A percentile compares a stretch with the other conserved stretches of the same genome.
These are phyloP conservation scores for Obelidium mucronatum DNA, from an alignment of 192 early-diverging fungal species.

Conservation along the genomic window DNA sequence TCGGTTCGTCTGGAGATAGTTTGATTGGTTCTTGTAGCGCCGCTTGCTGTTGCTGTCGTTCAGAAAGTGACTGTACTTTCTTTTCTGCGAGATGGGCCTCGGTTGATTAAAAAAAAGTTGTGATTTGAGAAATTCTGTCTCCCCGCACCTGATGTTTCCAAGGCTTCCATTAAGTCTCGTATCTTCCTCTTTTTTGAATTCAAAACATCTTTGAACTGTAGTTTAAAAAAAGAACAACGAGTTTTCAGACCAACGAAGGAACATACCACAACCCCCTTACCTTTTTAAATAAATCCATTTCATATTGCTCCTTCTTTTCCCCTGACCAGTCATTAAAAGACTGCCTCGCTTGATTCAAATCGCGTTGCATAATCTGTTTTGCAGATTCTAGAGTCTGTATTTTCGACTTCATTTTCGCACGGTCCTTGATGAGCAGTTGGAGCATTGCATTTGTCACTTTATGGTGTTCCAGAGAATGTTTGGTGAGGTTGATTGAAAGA, in stretches of 20 bases:
- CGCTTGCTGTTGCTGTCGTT: neutral
- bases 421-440: neutral
- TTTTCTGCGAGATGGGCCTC: neutral
- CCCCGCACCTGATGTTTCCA: slow-evolving; percentile 12
- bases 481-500: slow-evolving; percentile 3
- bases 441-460: slow-evolving; percentile 5
- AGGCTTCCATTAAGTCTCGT: slow-evolving; percentile 15
- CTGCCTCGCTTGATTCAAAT: slow-evolving; percentile 18
- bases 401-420: slow-evolving; percentile 2
- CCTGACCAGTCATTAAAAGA: slow-evolving; percentile 9
- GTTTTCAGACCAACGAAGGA: neutral
- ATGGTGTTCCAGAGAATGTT: neutral
- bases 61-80: neutral
- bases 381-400: neutral
- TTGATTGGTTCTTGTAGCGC: neutral
- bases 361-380: slow-evolving; percentile 6
- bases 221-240: too few species aligned
- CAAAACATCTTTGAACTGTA: slow-evolving; percentile 14
- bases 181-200: slow-evolving; percentile 29
- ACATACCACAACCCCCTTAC: neutral
- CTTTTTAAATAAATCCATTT: slow-evolving; percentile 11
- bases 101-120: neutral
- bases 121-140: neutral
- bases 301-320: slow-evolving; percentile 21
- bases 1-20: neutral